Conservation (phyloP, 495 filamentous ascomycete species). For the Tuber magnatum region DNA sequence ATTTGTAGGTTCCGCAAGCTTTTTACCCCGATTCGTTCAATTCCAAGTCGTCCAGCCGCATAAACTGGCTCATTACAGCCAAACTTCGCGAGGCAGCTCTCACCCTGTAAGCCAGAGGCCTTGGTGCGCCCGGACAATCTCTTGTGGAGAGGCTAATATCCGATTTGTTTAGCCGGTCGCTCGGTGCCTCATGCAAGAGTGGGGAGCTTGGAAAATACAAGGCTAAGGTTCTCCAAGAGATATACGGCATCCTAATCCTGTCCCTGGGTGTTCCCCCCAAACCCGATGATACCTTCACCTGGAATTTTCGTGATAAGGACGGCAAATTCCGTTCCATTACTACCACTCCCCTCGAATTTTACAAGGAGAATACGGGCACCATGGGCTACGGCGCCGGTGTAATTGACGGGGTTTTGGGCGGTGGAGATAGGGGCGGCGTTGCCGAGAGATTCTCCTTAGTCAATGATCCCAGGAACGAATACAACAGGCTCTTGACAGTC, state of each 20-base stretch:
- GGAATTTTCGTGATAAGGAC: slow-evolving; percentile 67
- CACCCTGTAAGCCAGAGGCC: slow-evolving; percentile 47
- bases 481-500: slow-evolving; percentile 63
- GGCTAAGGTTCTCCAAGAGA: slow-evolving; percentile 64
- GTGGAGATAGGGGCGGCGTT: slow-evolving; percentile 46
- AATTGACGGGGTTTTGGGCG: slow-evolving; percentile 20
- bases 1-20: slow-evolving; percentile 55
- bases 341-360: slow-evolving; percentile 60
- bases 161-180: slow-evolving; percentile 16
- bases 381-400: slow-evolving; percentile 32
- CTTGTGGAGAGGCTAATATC: slow-evolving; percentile 11
- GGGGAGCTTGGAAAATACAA: slow-evolving; percentile 46
- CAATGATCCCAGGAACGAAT: slow-evolving; percentile 72
- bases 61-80: slow-evolving; percentile 69
- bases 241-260: slow-evolving; percentile 69
- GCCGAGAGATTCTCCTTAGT: slow-evolving; percentile 66
- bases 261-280: slow-evolving; percentile 70
- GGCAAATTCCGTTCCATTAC: slow-evolving; percentile 53
- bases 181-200: slow-evolving; percentile 20
- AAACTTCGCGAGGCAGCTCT: slow-evolving; percentile 82
- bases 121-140: background rate
- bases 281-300: slow-evolving; percentile 59
- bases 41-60: slow-evolving; percentile 56
- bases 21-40: slow-evolving; percentile 75
- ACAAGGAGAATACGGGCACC: slow-evolving; percentile 50